Evolutionary conservation across 371 early-diverging fungal species (phyloP).

Genomic region (Lichtheimia hyalospora): DNA sequence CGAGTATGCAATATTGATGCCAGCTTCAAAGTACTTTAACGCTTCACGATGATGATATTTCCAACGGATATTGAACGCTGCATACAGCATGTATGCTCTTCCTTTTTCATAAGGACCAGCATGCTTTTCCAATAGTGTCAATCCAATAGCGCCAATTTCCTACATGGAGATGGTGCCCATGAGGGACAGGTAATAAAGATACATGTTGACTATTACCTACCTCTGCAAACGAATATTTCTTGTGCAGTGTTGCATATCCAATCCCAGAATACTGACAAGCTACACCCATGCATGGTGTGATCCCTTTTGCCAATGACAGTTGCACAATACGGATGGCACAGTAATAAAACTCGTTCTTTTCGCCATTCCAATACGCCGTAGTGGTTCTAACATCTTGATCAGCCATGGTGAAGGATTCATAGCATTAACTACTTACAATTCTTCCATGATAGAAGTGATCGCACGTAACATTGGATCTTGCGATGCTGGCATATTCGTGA

Average conservation of each 20-base stretch:
- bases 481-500: slow-evolving; percentile 18
- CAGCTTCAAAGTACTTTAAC: slow-evolving; percentile 13
- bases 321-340: slow-evolving; percentile 27
- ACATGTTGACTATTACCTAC: slow-evolving; percentile 26
- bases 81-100: slow-evolving; percentile 29
- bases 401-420: no score
- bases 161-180: slow-evolving; percentile 17
- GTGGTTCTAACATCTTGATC: no score
- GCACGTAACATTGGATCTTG: slow-evolving; percentile 23
- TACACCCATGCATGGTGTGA: slow-evolving; percentile 21
- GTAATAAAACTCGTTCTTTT: slow-evolving; percentile 36
- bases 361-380: slow-evolving; percentile 42
- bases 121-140: slow-evolving; percentile 23
- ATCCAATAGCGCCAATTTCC: slow-evolving; percentile 36
- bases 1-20: slow-evolving; percentile 14
- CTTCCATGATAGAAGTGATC: slow-evolving; percentile 33
- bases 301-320: slow-evolving; percentile 30
- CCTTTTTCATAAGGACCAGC: slow-evolving; percentile 36
- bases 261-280: slow-evolving; percentile 31
- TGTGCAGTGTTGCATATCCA: slow-evolving; percentile 22
- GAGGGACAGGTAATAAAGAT: no score
- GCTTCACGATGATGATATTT: slow-evolving; percentile 31
- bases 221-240: slow-evolving; percentile 30
- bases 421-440: slow-evolving; percentile 24
- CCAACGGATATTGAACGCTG: slow-evolving; percentile 29